Conservation (phyloP, 371 early-diverging fungal species). For the Circinella umbellata region DNA sequence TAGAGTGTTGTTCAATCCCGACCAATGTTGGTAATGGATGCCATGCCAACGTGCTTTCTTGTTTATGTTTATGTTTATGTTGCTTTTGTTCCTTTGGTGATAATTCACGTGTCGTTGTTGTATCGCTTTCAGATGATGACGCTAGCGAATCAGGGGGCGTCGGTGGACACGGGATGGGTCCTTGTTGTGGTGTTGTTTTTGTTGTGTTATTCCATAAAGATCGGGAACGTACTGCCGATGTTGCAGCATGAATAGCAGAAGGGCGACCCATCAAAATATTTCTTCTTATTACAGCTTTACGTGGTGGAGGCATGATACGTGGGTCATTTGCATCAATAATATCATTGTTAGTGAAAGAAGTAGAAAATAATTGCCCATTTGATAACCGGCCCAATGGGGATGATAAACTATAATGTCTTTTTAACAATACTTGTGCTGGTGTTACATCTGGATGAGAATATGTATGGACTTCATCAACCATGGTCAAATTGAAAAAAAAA, state of each 20-base stretch:
- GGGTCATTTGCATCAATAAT: not conserved
- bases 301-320: slow-evolving; percentile 1
- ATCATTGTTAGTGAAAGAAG: not conserved
- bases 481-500: not conserved
- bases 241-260: not conserved
- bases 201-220: not conserved
- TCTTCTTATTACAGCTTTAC: not conserved
- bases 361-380: not conserved
- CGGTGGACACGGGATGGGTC: slow-evolving; percentile 1
- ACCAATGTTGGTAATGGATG: slow-evolving; percentile 8
- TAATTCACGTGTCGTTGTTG: not conserved
- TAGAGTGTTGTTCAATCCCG: not conserved
- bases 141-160: slow-evolving; percentile 8
- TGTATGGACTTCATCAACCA: not conserved
- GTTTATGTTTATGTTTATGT: not conserved
- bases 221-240: not conserved
- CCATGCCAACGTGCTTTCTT: not conserved
- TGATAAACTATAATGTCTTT: not conserved
- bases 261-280: slow-evolving; percentile 1
- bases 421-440: not conserved
- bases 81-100: not conserved
- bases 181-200: not conserved
- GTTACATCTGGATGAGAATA: not conserved
- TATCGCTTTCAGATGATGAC: not conserved
- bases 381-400: not conserved